Evolutionary conservation across 2,329 filamentous ascomycete genomes (phyloP), one percentile per base, ranked within the genome.

Genomic region (Clonostachys rhizophaga): DNA sequence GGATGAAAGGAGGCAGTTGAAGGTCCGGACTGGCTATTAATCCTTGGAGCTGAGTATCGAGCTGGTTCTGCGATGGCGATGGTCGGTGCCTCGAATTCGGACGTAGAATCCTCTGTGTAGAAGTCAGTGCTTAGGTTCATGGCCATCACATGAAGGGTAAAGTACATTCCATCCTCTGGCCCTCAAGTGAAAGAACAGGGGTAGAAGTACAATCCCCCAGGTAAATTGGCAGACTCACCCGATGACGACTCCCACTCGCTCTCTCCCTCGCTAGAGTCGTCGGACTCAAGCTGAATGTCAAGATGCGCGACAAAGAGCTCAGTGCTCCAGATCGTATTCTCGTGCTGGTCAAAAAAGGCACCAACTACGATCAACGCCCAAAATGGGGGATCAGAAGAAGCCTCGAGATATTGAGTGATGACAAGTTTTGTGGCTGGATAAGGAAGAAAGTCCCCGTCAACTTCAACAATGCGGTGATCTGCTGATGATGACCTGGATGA

Each of bases 331-430:
- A 78, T 49, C 5, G 66, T 56, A 34, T 57, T 59, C 40, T 67
- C 65, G 10, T 66, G 47, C 2, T 51, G 46, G 60, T 78, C 71
- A 57, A 72, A 75, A 46, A 76, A 78, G 1, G 67, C 67, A 0
- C 66, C 74, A 13, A 74, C 62, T 18, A 75, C 62, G 42, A 78
- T 63, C 66, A 67, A 75, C 14, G 68, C 72, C 70, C 71, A 76
- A 49, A 55, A 65, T 1, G 57, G 60, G 4, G 58, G 55, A 20
- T 62, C 57, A 3, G 24, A 34, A 6, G 40, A n/a, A 5, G 16
- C 13, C 12, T 30, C 34, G 41, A 72, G 54, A 46, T 69, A 61
- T 53, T 75, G 72, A 16, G 68, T 72, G 44, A 76, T 63, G 52
- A 71, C 52, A 30, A 76, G 63, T 49, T 70, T 72, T 4, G 65